Evolutionary conservation across 495 filamentous ascomycete genomes (phyloP).

Genomic region (Cercophora scortea): DNA sequence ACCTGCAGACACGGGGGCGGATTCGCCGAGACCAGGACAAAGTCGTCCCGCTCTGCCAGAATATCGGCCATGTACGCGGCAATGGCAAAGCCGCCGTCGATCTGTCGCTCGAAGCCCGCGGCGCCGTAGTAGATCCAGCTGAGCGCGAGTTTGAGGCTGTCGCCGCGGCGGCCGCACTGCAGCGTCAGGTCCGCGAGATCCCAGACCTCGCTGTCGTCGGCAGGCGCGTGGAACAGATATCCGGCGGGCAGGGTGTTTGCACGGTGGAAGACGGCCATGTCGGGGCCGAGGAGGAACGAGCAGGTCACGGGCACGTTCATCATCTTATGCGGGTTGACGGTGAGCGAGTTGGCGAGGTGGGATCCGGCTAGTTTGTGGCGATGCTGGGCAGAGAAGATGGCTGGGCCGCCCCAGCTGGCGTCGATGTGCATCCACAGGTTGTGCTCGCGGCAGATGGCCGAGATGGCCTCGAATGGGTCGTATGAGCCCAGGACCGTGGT

Average conservation of each 20-base stretch:
- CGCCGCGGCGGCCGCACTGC: constrained; percentile 82
- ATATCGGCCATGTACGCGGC: constrained; percentile 58
- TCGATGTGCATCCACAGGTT: constrained; percentile 88
- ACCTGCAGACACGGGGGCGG: constrained; percentile 89
- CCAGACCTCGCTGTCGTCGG: constrained; percentile 43
- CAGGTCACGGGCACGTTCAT: constrained; percentile 84
- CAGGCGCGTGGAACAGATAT: constrained; percentile 71
- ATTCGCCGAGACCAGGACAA: constrained; percentile 64
- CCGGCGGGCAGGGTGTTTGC: constrained; percentile 83
- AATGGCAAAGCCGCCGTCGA: constrained; percentile 60
- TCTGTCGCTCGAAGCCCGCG: constrained; percentile 45
- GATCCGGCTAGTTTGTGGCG: constrained; percentile 58
- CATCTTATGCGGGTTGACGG: constrained; percentile 96
- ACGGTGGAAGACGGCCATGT: constrained; percentile 64
- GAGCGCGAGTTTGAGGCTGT: constrained; percentile 79
- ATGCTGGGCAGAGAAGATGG: constrained; percentile 63
- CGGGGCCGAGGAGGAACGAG: constrained; percentile 74
- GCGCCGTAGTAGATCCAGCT: constrained; percentile 82
- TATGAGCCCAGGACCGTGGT: constrained; percentile 90
- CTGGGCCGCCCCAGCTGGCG: constrained; percentile 82
- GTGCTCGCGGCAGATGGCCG: constrained; percentile 60
- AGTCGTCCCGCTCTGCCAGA: constrained; percentile 45
- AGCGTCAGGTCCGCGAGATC: constrained; percentile 91
- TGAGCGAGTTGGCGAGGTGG: constrained; percentile 68
- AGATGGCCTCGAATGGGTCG: constrained; percentile 69